Evolutionary conservation across 805 yeast species (phyloP).

Genomic region (Wickerhamomyces alni): DNA sequence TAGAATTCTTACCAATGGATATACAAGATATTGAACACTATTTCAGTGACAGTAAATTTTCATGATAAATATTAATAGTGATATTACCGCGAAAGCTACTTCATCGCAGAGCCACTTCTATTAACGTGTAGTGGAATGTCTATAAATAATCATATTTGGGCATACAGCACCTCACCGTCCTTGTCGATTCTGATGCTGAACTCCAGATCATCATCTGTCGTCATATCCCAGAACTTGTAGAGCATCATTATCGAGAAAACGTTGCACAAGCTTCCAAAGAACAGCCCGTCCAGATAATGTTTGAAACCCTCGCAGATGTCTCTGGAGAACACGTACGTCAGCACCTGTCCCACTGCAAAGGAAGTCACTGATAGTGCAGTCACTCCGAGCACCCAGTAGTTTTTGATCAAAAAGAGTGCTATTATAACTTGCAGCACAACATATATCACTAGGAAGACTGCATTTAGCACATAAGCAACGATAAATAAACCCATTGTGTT

Average conservation of each 20-base stretch:
- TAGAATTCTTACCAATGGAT: not conserved
- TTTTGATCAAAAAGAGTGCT: conserved; percentile 59
- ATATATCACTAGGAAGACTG: conserved; percentile 55
- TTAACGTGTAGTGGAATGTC: no score
- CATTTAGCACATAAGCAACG: conserved; percentile 67
- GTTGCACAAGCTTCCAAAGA: conserved; percentile 78
- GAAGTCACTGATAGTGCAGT: conserved; percentile 62
- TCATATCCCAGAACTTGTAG: conserved; percentile 94
- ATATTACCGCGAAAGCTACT: no score
- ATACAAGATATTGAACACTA: no score
- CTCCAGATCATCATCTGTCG: conserved; percentile 91
- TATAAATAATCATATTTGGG: not conserved
- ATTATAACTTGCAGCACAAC: conserved; percentile 63
- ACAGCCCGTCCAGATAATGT: conserved; percentile 88
- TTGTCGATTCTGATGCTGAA: conserved; percentile 64
- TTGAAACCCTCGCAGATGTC: conserved; percentile 62
- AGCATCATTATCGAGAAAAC: conserved; percentile 88
- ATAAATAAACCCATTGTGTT: conserved; percentile 67
- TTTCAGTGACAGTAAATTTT: no score
- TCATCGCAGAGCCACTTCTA: no score
- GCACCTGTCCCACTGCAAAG: conserved; percentile 74
- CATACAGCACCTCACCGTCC: conserved; percentile 28
- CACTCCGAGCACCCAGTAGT: conserved; percentile 91
- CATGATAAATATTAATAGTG: no score
- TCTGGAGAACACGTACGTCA: conserved; percentile 63